Evolutionary conservation across 306 rosid genomes (phyloP), one percentile per base, ranked within the genome.

Genomic region (Pyrus betulifolia): DNA sequence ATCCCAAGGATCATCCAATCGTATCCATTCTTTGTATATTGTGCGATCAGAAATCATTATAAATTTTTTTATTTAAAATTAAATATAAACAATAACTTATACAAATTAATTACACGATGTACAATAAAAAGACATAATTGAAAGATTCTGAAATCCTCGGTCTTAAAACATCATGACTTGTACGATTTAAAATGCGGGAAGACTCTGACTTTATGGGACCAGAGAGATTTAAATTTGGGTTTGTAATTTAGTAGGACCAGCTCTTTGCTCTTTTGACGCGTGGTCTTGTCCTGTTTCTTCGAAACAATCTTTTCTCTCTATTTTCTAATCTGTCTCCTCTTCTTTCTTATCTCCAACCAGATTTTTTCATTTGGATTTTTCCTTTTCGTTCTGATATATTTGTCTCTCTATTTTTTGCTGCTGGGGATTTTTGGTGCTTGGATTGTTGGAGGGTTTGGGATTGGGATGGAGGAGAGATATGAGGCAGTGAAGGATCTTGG

Each of bases 401-500:
- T 15, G 42, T 33, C 14, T 15, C 11, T 42, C 45, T 44, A 4
- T 27, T 19, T 60, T 12, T 11, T 60, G 31, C 22, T 30, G 22
- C 8, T 44, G 67, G 30, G 23, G 67, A 30, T 46, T 58, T 57
- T 67, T 74, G 71, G 12, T 63, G 60, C 4, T 61, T 21, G n/a
- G n/a, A 45, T 17, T 31, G 25, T 54, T 42, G 30, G 63, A 18
- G 73, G 30, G 75, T 71, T 69, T 25, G 75, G 60, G 86, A 61
- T 80, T 81, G 74, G 82, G 60, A 28, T 45, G 96, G 97, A 89
- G 82, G 88, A 90, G 86, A 79, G 89, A 35, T 95, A 89, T 44
- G 96, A 95, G 82, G 61, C 89, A 64, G 3, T 95, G 83, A 87
- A 84, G 87, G 97, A 92, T 13, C 89, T 95, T 83, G 99, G 97